Base-by-base conservation (phyloP, 1,284 basidiomycete species). In the Cutaneotrichosporon spelunceum region DNA sequence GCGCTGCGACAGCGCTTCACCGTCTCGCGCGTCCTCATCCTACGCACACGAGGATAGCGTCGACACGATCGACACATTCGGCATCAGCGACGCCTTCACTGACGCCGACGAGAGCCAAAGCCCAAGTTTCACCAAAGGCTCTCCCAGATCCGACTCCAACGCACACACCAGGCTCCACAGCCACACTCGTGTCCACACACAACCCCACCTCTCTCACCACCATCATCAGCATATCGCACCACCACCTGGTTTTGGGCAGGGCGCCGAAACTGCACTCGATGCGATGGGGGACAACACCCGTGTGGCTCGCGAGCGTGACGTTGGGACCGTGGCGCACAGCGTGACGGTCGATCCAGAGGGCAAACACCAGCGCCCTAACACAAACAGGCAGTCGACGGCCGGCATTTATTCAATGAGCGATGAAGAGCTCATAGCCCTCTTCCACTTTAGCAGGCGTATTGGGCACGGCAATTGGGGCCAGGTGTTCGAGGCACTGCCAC, bases 391-490 rank as follows among this genome's bases (percentile, higher is more conserved):
- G 27, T 56, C 54, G 24, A n/a, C 34, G 21, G 10, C 14, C 14
- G 54, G 56, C 39, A 54, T 64, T 47, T 54, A 60, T 64, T 59
- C 59, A 11, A 57, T 80, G 16, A 66, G 72, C 5, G 77, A 79
- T 60, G 57, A 72, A 13, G 70, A 76, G 60, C 67, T 80, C 3
- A 53, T 57, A 3, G 67, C 72, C 13, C 62, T 72, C 19, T 77
- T 76, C 64, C 55, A 58, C 9, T 79, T 80, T 56, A 59, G 66
- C 10, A 44, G 68, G 13, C 74, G 78, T 61, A 71, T 79, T 14
- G 79, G 78, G 10, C 75, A 72, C 45, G 78, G 78, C 10, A 79
- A 79, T 61, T 79, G 78, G 79, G 79, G 79, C 1, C 21, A 53
- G 16, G 52, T 53, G 34, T 53, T 24, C 24, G 34, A 14, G 14